Conservation (phyloP, 2,329 filamentous ascomycete genomes). For the Fusarium tupiense region DNA sequence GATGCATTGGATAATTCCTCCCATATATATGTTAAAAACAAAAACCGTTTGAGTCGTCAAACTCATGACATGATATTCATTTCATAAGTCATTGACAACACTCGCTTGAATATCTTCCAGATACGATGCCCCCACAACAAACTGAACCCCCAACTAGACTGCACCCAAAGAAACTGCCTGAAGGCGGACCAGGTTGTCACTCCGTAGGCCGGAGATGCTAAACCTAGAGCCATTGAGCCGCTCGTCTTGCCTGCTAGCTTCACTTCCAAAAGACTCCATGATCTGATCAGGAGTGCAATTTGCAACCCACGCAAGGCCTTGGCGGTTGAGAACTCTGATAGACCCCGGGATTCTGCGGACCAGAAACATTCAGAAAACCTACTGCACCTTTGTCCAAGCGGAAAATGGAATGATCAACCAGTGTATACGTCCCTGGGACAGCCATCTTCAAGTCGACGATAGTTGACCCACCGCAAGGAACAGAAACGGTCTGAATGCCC, state of each 20-base stretch:
- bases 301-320: neutral
- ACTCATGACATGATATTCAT: neutral
- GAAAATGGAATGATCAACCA: conserved; percentile 22
- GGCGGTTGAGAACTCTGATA: neutral
- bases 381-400: conserved; percentile 22
- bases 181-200: neutral
- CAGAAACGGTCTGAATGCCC: conserved; percentile 15
- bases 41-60: neutral
- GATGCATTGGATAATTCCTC: too few relatives aligned
- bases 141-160: neutral
- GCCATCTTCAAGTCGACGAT: conserved; percentile 26
- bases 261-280: neutral
- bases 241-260: neutral
- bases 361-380: neutral
- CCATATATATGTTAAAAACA: neutral
- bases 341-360: neutral
- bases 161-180: neutral
- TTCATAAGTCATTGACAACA: neutral
- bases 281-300: neutral
- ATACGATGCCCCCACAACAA: neutral
- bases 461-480: conserved; percentile 14
- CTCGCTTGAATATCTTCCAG: neutral
- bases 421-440: conserved; percentile 19
- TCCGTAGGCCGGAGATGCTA: neutral
- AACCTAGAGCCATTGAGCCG: neutral